A percentile compares a stretch with the other conserved stretches of the same genome.
These are phyloP conservation scores for Backusella mclennaniae DNA, from an alignment of 192 early-diverging fungal species.

Conservation along the genomic window DNA sequence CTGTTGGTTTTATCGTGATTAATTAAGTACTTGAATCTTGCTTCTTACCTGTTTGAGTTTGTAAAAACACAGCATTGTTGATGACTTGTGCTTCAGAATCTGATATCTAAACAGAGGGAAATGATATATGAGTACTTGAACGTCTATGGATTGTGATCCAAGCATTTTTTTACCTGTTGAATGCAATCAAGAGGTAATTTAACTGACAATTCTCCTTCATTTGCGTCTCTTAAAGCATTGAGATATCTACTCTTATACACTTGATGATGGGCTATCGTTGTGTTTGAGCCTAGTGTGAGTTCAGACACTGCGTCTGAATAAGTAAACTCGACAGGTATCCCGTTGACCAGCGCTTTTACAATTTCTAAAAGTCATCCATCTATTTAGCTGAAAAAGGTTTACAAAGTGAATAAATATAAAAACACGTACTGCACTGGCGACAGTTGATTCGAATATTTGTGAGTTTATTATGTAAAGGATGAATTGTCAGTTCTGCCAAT, in stretches of 20 bases:
- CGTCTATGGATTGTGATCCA: background rate
- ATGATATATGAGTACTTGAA: background rate
- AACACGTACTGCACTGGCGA: conserved; percentile 44
- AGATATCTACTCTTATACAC: conserved; percentile 47
- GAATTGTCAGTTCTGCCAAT: conserved; percentile 47
- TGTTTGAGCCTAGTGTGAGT: conserved; percentile 32
- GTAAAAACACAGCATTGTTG: background rate
- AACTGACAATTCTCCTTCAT: conserved; percentile 48
- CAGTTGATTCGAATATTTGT: conserved; percentile 43
- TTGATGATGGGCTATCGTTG: conserved; percentile 44
- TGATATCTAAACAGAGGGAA: conserved; percentile 5
- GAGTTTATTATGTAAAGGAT: conserved; percentile 41
- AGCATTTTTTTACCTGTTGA: conserved; percentile 13
- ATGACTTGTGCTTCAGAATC: conserved; percentile 10
- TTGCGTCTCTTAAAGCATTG: conserved; percentile 43
- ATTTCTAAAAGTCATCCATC: conserved; percentile 30
- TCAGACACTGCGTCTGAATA: conserved; percentile 46
- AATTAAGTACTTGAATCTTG: background rate
- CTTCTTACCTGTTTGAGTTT: conserved; percentile 25
- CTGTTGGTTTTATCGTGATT: background rate
- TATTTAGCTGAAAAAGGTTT: conserved; percentile 1
- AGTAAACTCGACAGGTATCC: conserved; percentile 29
- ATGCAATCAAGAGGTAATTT: conserved; percentile 38
- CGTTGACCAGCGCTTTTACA: conserved; percentile 36
- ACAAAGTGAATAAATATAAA: background rate